Percentiles rank a stretch among this genome's conserved stretches.
These are phyloP conservation scores for Alternaria gaisen DNA, from an alignment of 2,329 filamentous ascomycete species.

Conservation along the genomic window DNA sequence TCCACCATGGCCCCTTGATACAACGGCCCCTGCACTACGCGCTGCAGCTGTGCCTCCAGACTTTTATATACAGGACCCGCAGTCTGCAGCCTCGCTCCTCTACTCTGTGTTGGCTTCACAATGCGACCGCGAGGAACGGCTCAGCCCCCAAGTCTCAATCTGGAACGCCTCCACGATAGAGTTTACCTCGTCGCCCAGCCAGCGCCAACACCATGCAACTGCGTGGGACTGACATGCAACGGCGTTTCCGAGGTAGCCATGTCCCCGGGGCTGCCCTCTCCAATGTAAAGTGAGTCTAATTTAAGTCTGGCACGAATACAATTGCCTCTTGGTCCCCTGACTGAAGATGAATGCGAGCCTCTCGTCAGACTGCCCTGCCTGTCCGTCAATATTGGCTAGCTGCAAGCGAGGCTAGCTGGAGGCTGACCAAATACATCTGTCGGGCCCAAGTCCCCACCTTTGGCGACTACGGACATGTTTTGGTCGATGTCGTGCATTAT, in stretches of 20 bases:
- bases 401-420: background rate
- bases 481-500: constrained; percentile 17
- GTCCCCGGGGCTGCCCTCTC: background rate
- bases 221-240: background rate
- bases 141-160: constrained; percentile 6
- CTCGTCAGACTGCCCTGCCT: background rate
- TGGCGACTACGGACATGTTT: background rate
- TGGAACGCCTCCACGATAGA: constrained; percentile 1
- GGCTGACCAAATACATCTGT: background rate
- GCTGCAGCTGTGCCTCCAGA: constrained; percentile 10
- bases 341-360: constrained; percentile 3
- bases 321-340: background rate
- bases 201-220: constrained; percentile 1
- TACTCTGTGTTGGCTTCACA: background rate
- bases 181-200: constrained; percentile 9
- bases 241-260: background rate
- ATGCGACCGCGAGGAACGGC: background rate
- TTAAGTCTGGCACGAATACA: constrained; percentile 8
- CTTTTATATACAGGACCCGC: constrained; percentile 4
- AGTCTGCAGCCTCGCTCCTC: background rate
- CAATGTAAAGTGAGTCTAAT: constrained; percentile 8
- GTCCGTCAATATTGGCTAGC: background rate
- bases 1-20: constrained; percentile 6
- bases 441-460: background rate
- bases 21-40: constrained; percentile 12